Conservation (phyloP, 345 rosid genomes). For the Bruguiera gymnorhiza region DNA sequence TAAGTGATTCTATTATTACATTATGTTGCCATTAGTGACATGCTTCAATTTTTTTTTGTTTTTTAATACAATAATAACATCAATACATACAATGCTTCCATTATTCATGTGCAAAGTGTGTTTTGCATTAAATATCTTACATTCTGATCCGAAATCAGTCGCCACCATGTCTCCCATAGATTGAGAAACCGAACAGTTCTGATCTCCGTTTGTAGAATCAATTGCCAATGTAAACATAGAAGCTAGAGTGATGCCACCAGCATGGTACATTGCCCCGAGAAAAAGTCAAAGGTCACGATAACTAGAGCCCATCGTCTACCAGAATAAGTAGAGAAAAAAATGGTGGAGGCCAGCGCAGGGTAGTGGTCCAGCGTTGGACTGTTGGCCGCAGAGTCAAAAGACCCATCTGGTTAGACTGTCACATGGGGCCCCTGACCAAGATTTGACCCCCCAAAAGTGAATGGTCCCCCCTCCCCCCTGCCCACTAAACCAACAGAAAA, state of each 20-base stretch:
- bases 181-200: no score
- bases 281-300: constrained; percentile 20
- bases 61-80: neutral
- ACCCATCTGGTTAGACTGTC: constrained; percentile 20
- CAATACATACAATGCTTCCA: neutral
- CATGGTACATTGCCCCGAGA: neutral
- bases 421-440: constrained; percentile 30
- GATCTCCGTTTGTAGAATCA: no score
- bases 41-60: neutral
- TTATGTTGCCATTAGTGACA: no score
- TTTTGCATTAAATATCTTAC: no score
- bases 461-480: neutral
- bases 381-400: constrained; percentile 19
- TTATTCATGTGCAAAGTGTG: neutral
- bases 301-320: constrained; percentile 5
- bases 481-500: neutral
- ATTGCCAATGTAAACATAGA: no score
- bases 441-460: constrained; percentile 5
- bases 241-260: neutral
- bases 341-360: constrained; percentile 1
- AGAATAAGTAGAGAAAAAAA: constrained; percentile 18
- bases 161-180: no score
- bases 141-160: no score
- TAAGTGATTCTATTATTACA: neutral
- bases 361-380: neutral